Conservation (phyloP, 257 asterid genomes). For the Solanum clarkiae region DNA sequence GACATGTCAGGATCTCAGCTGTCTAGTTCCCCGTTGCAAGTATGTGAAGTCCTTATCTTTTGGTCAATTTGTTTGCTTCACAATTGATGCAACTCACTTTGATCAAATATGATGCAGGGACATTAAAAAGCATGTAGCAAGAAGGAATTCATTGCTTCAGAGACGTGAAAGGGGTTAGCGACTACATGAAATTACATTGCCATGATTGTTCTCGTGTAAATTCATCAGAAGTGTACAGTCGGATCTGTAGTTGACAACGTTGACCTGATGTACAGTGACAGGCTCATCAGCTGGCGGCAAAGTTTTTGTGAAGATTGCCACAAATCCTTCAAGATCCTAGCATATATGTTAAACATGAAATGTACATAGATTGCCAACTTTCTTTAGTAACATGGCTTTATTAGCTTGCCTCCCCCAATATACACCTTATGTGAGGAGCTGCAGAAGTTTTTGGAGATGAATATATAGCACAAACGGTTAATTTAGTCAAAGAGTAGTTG, state of each 20-base stretch:
- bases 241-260: neutral
- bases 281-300: neutral
- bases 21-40: conserved; percentile 51
- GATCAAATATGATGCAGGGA: conserved; percentile 16
- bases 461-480: neutral
- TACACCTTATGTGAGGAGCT: neutral
- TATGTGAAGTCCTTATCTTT: conserved; percentile 8
- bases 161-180: conserved; percentile 5
- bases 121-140: conserved; percentile 7
- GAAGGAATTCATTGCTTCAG: neutral
- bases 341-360: neutral
- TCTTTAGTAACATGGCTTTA: neutral
- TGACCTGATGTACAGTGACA: neutral
- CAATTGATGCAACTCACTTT: neutral
- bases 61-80: neutral
- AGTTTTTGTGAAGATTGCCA: neutral
- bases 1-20: conserved; percentile 20
- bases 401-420: neutral
- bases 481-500: neutral
- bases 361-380: neutral
- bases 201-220: neutral
- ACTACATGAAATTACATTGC: neutral
- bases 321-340: neutral
- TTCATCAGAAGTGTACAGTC: neutral
- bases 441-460: neutral